phyloP scores from a whole-genome alignment of 1,139 yeast species.

The Yamadazyma songkhlaensis region DNA sequence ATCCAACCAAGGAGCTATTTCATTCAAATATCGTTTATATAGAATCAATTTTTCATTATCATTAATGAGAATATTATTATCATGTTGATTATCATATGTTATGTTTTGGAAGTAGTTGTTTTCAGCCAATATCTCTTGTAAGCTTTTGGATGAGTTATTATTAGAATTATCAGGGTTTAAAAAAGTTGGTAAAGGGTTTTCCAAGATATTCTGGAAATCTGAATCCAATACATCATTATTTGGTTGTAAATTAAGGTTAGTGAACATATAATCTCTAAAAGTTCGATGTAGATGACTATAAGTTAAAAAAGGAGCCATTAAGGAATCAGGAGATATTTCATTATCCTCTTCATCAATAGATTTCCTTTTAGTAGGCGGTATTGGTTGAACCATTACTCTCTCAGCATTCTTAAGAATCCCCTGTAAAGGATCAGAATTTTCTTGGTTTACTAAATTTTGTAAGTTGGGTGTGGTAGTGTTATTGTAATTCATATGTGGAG shows the following conservation, averaged over 20 bases:
- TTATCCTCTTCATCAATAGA: constrained; percentile 5
- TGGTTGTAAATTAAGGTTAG: constrained; percentile 18
- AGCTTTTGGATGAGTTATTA: constrained; percentile 8
- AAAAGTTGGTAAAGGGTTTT: constrained; percentile 12
- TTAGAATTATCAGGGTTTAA: constrained; percentile 3
- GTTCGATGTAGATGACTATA: constrained; percentile 22
- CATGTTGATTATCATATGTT: constrained; percentile 1
- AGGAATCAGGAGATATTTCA: constrained; percentile 13
- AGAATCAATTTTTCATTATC: constrained; percentile 19
- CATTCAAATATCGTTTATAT: constrained; percentile 24
- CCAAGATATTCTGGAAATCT: constrained; percentile 14
- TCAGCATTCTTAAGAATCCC: constrained; percentile 8
- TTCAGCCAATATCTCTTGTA: constrained; percentile 12
- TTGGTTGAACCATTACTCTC: constrained; percentile 7
- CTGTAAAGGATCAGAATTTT: constrained; percentile 5
- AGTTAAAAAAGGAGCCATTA: constrained; percentile 17
- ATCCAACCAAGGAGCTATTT: constrained; percentile 33
- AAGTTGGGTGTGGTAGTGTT: constrained; percentile 4
- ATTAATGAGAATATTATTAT: constrained; percentile 4
- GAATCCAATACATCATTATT: constrained; percentile 8
- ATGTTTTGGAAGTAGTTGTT: constrained; percentile 5
- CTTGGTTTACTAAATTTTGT: constrained; percentile 6
- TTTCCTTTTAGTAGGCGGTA: constrained; percentile 2
- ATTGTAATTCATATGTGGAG: not conserved
- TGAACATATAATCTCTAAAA: constrained; percentile 30